Conservation (phyloP, 805 yeast genomes). For the Candida ficus region DNA sequence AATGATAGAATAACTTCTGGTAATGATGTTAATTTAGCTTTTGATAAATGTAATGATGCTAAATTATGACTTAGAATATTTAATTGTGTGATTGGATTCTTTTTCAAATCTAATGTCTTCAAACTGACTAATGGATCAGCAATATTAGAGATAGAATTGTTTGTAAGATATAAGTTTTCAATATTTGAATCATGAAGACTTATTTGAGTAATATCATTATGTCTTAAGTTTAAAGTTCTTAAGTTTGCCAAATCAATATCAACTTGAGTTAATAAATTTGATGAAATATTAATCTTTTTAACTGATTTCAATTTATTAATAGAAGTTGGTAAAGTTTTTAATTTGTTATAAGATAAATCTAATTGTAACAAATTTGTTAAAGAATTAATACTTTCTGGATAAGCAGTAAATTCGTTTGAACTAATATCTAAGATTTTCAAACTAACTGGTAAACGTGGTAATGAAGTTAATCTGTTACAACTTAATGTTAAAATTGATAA, state of each 20-base stretch:
- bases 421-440: slow-evolving; percentile 66
- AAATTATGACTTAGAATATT: slow-evolving; percentile 50
- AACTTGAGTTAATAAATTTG: slow-evolving; percentile 49
- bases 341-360: slow-evolving; percentile 78
- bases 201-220: slow-evolving; percentile 49
- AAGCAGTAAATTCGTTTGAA: slow-evolving; percentile 62
- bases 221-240: slow-evolving; percentile 71
- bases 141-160: slow-evolving; percentile 70
- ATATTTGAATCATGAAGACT: slow-evolving; percentile 44
- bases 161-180: slow-evolving; percentile 69
- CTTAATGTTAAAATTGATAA: slow-evolving; percentile 60
- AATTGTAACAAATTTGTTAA: slow-evolving; percentile 56
- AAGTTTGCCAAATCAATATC: slow-evolving; percentile 45
- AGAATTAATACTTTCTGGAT: slow-evolving; percentile 62
- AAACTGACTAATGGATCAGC: slow-evolving; percentile 57
- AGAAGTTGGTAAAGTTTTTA: slow-evolving; percentile 54
- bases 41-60: slow-evolving; percentile 69
- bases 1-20: slow-evolving; percentile 60
- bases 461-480: slow-evolving; percentile 61
- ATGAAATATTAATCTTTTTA: slow-evolving; percentile 67
- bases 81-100: slow-evolving; percentile 78
- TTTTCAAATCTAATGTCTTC: slow-evolving; percentile 66
- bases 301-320: slow-evolving; percentile 56
- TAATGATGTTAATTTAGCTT: slow-evolving; percentile 76
- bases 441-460: slow-evolving; percentile 55